Evolutionary conservation across 768 basidiomycete species (phyloP), one percentile per base, ranked within the genome.

Genomic region (Omphalotus guepiniiformis): DNA sequence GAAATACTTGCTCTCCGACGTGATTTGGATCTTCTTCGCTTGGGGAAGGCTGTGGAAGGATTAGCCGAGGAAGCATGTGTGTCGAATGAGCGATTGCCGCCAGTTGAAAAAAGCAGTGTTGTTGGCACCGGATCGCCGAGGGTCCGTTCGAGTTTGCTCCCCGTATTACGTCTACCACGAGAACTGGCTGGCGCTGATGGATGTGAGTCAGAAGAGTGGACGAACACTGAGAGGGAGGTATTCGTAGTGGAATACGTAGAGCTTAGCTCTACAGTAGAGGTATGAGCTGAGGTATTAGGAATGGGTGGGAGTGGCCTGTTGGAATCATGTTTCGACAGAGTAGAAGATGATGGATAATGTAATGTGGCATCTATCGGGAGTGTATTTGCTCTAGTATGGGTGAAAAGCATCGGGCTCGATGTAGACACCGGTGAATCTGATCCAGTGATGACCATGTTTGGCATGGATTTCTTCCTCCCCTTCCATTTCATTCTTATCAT

Each of bases 401-500:
- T n/a, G n/a, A n/a, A n/a, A n/a, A n/a, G n/a, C n/a, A n/a, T n/a
- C n/a, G n/a, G n/a, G n/a, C n/a, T n/a, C n/a, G n/a, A n/a, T n/a
- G n/a, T n/a, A n/a, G n/a, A n/a, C n/a, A n/a, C n/a, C n/a, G n/a
- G n/a, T n/a, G n/a, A n/a, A n/a, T n/a, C n/a, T n/a, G n/a, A n/a
- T n/a, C n/a, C n/a, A n/a, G n/a, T n/a, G n/a, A n/a, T n/a, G n/a
- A 15, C 35, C 26, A 23, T 18, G 15, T 46, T 26, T 2, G 44
- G 38, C 23, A 15, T 36, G 8, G 34, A 21, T 37, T 35, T 46
- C 16, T 46, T 46, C 12, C 44, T 22, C 25, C 16, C 18, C 11
- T 36, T 36, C 44, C 44, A 46, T 36, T 37, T 37, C 8, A 46
- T 25, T 23, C 38, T 46, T 13, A 34, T 36, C 44, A 46, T 46